A percentile compares a stretch with the other conserved stretches of the same genome.
Evolutionary conservation across 2,329 filamentous ascomycete species (phyloP).

Genomic region (Neocucurbitaria cava): DNA sequence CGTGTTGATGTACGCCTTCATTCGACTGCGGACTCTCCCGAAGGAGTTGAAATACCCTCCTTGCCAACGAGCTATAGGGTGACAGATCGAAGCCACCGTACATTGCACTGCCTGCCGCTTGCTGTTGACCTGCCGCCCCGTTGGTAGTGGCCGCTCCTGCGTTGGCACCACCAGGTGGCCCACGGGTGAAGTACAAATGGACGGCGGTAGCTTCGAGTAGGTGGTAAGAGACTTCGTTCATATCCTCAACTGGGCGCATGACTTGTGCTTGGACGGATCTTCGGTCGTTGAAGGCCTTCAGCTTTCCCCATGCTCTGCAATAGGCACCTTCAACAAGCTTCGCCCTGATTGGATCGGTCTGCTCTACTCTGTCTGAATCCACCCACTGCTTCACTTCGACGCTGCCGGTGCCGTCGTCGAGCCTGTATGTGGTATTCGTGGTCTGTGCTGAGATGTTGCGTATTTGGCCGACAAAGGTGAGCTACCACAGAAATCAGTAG

Average conservation of each 20-base stretch:
- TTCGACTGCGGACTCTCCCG: conserved; percentile 72
- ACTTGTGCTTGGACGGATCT: conserved; percentile 80
- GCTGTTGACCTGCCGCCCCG: conserved; percentile 26
- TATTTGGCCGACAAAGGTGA: conserved; percentile 90
- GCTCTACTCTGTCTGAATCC: conserved; percentile 64
- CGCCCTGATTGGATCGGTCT: conserved; percentile 54
- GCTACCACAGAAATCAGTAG: conserved; percentile 54
- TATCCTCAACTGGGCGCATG: conserved; percentile 79
- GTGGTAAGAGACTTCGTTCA: conserved; percentile 94
- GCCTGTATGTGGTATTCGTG: conserved; percentile 89
- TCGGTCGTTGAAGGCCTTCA: conserved; percentile 86
- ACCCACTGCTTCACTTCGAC: conserved; percentile 93
- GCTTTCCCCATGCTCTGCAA: conserved; percentile 82
- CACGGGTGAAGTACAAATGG: conserved; percentile 82
- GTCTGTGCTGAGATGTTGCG: conserved; percentile 84
- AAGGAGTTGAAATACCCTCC: conserved; percentile 75
- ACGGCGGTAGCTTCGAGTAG: conserved; percentile 88
- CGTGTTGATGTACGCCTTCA: conserved; percentile 83
- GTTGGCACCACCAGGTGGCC: conserved; percentile 62
- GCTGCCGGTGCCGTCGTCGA: conserved; percentile 93
- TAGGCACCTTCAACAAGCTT: conserved; percentile 76
- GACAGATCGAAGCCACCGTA: conserved; percentile 44
- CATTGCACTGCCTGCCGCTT: conserved; percentile 30
- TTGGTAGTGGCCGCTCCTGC: conserved; percentile 48
- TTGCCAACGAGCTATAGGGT: conserved; percentile 62